Conservation (phyloP, 345 rosid genomes). For the Salix purpurea region DNA sequence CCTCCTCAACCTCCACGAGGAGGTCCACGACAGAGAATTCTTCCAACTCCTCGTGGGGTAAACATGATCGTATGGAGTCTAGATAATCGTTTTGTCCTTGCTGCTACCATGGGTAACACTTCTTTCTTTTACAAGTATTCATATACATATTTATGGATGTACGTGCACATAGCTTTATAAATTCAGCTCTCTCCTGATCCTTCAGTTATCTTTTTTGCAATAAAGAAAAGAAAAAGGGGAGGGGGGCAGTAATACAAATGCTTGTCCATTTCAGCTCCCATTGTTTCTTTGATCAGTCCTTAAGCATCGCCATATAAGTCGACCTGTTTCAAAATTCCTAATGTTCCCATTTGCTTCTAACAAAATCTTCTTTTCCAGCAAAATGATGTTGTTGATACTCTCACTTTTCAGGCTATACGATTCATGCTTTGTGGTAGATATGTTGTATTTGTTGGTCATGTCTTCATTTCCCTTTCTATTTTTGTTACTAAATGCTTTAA, state of each 20-base stretch:
- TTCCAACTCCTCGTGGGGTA: constrained; percentile 99
- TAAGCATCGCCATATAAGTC: background rate
- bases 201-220: background rate
- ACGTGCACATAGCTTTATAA: background rate
- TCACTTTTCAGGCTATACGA: background rate
- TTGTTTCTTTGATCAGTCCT: background rate
- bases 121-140: background rate
- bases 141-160: background rate
- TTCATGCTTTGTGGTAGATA: background rate
- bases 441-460: background rate
- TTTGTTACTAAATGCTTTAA: background rate
- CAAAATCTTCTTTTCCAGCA: background rate
- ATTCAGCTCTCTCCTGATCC: background rate
- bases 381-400: background rate
- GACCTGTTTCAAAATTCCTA: background rate
- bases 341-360: background rate
- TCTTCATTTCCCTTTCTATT: background rate
- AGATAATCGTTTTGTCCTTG: constrained; percentile 98
- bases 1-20: constrained; percentile 94
- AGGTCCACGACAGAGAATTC: constrained; percentile 95
- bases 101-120: constrained; percentile 90
- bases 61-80: constrained; percentile 98
- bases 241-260: background rate
- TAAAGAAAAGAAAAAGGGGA: no score
- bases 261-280: background rate